Evolutionary conservation across 2,329 filamentous ascomycete species (phyloP), one percentile per base, ranked within the genome.

Genomic region (Penicillium sp.): DNA sequence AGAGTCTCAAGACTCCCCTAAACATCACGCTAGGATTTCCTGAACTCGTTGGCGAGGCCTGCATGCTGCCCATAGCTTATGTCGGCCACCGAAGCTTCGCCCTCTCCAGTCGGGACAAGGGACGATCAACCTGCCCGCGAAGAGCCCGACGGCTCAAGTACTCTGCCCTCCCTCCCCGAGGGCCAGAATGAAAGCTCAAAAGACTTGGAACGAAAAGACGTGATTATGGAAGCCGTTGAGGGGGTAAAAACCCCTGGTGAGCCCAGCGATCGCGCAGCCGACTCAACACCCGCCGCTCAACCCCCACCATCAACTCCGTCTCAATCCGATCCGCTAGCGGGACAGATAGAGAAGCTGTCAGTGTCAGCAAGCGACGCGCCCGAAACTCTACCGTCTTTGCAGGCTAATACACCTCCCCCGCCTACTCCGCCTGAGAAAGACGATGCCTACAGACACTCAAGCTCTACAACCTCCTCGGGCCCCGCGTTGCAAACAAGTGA

Each of bases 381-480:
- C 16, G 61, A 65, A 31, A 51, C 51, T 15, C 51, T 51, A 16
- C 51, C 53, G 13, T 47, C 56, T 10, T 49, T 57, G 18, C 55
- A 47, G 28, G 45, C 52, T 26, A 64, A 64, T 18, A 53, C 61
- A 13, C 77, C 78, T 28, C 51, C 58, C 34, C 60, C 53, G 9
- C 79, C 79, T 43, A 73, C 77, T 4, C 79, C 73, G 3, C 76
- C 79, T 2, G 73, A 76, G 2, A 80, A 80, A 62, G 79, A 82
- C 61, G 74, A 79, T 45, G 69, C 72, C 33, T 84, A 83, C 65
- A 69, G 79, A 18, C 76, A 77, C 56, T 73, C 76, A 49, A 79
- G 75, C 26, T 78, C 76, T 1, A 75, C 72, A 62, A 78, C 71
- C 48, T 76, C 71, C 47, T 76, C 73, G 56, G 51, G 53, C 10